A percentile compares a stretch with the other conserved stretches of the same genome.
phyloP scores from a whole-genome alignment of 495 filamentous ascomycete genomes.

The Neurospora sp. region DNA sequence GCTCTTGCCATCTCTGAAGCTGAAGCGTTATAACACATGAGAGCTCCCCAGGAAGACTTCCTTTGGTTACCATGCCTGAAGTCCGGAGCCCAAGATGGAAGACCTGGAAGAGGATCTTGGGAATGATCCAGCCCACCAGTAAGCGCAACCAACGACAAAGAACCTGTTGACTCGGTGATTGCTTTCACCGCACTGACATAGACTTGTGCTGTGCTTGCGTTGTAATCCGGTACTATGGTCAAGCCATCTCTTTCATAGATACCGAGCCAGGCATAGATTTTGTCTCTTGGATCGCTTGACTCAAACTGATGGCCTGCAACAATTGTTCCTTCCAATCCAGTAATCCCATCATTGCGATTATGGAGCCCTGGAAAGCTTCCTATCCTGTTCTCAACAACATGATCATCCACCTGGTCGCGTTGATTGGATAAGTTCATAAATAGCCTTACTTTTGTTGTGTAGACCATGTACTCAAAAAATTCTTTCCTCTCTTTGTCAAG shows the following conservation, averaged over 20 bases:
- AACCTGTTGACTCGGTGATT: background rate
- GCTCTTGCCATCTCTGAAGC: background rate
- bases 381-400: background rate
- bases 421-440: background rate
- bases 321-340: background rate
- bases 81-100: background rate
- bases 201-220: background rate
- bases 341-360: background rate
- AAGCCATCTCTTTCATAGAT: background rate
- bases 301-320: background rate
- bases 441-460: background rate
- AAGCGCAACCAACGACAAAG: background rate
- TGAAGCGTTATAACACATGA: background rate
- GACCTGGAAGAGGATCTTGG: background rate
- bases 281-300: background rate
- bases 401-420: background rate
- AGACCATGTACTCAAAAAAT: background rate
- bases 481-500: background rate
- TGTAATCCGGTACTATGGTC: background rate
- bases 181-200: background rate
- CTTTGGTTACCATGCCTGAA: background rate
- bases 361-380: background rate
- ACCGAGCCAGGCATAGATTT: background rate
- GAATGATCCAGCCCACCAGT: background rate
- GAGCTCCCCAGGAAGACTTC: background rate